These are phyloP conservation scores for Leccinum disarticulatum DNA, from an alignment of 768 basidiomycete genomes.

Conservation along the genomic window DNA sequence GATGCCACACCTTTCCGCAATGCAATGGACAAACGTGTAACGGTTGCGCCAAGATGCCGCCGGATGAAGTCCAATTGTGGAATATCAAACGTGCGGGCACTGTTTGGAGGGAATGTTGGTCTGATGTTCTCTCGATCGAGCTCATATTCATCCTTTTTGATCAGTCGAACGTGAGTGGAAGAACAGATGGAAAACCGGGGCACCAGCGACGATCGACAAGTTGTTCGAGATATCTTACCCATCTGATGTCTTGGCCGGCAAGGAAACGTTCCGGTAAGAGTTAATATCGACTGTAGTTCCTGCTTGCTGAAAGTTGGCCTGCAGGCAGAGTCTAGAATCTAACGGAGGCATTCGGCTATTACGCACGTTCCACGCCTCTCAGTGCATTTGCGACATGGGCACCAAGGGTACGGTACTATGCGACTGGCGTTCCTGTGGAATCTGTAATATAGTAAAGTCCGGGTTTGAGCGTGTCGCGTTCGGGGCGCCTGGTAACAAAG, in stretches of 20 bases:
- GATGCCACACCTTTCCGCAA: conserved; percentile 49
- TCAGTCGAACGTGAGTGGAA: conserved; percentile 57
- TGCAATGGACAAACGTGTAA: conserved; percentile 47
- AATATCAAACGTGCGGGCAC: conserved; percentile 48
- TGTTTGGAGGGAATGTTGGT: conserved; percentile 53
- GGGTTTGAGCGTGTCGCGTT: conserved; percentile 59
- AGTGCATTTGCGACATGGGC: conserved; percentile 70
- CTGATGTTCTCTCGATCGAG: conserved; percentile 16
- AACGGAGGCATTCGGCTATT: conserved; percentile 43
- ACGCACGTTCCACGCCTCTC: conserved; percentile 61
- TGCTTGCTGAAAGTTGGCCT: conserved; percentile 6
- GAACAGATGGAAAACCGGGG: conserved; percentile 33
- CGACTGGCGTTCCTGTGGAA: conserved; percentile 61
- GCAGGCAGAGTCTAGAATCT: conserved; percentile 36
- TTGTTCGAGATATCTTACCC: conserved; percentile 51
- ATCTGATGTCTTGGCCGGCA: conserved; percentile 31
- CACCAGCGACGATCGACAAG: conserved; percentile 47
- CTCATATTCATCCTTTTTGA: conserved; percentile 30
- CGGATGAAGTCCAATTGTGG: conserved; percentile 43
- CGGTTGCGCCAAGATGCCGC: conserved; percentile 47
- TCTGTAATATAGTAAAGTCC: conserved; percentile 59
- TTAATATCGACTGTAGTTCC: background rate
- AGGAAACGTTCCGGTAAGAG: conserved; percentile 50
- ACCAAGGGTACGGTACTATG: conserved; percentile 51
- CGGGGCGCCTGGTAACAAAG: conserved; percentile 49